These are phyloP conservation scores for Saccharomycopsis sp. DNA, from an alignment of 805 yeast species.

Conservation along the genomic window DNA sequence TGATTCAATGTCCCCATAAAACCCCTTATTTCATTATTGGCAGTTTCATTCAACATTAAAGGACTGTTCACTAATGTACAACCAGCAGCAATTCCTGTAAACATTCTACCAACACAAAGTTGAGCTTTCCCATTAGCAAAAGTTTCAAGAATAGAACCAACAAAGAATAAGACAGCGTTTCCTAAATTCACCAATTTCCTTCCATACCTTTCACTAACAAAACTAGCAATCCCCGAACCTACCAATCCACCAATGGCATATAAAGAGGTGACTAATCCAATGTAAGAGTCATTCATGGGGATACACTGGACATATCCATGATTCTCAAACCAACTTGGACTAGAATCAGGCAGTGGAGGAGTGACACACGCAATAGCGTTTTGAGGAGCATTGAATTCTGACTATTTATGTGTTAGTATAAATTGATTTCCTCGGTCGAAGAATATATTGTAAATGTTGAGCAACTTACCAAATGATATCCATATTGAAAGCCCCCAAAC, in stretches of 20 bases:
- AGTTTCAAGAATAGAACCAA: conserved; percentile 58
- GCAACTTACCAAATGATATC: conserved; percentile 71
- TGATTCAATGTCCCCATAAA: conserved; percentile 85
- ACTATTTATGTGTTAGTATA: conserved; percentile 21
- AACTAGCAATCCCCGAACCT: conserved; percentile 63
- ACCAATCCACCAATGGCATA: conserved; percentile 82
- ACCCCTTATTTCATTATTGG: conserved; percentile 64
- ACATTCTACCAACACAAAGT: conserved; percentile 57
- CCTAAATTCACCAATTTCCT: conserved; percentile 42
- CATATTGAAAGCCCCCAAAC: conserved; percentile 78
- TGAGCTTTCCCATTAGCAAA: conserved; percentile 31
- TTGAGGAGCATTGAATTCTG: conserved; percentile 89
- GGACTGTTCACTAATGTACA: conserved; percentile 79
- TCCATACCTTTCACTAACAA: conserved; percentile 53
- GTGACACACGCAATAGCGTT: conserved; percentile 48
- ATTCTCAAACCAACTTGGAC: conserved; percentile 24
- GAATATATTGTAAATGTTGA: background rate
- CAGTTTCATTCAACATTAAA: conserved; percentile 65
- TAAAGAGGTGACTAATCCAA: conserved; percentile 68
- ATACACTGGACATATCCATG: conserved; percentile 36
- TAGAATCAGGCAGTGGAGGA: background rate
- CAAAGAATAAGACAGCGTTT: conserved; percentile 39
- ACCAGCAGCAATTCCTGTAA: conserved; percentile 85
- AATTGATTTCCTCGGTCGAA: background rate
- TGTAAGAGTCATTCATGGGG: conserved; percentile 40